phyloP scores from a whole-genome alignment of 1,139 yeast genomes.

The Insectozyma bohioensis region DNA sequence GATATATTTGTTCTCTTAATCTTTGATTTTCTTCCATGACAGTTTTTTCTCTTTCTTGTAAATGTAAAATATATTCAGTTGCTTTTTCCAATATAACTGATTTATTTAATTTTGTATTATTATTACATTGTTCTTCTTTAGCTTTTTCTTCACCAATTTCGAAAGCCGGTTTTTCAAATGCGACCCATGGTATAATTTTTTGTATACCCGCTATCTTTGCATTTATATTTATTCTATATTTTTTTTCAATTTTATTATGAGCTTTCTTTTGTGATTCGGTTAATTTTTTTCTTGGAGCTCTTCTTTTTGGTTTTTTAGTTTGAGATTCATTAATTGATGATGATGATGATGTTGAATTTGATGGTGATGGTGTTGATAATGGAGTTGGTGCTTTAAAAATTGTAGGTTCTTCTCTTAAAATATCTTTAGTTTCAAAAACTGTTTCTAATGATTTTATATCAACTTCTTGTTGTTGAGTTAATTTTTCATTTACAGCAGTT shows the following conservation, averaged over 20 bases:
- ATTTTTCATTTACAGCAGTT: constrained; percentile 13
- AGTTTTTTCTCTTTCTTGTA: constrained; percentile 16
- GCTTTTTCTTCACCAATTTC: constrained; percentile 38
- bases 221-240: constrained; percentile 70
- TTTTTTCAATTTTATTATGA: constrained; percentile 68
- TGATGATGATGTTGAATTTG: constrained; percentile 3
- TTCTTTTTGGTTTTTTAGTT: constrained; percentile 26
- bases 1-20: constrained; percentile 12
- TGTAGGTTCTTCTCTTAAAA: constrained; percentile 18
- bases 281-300: constrained; percentile 57
- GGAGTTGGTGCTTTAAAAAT: constrained; percentile 2
- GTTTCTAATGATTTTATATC: constrained; percentile 23
- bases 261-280: constrained; percentile 67
- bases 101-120: constrained; percentile 61
- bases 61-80: constrained; percentile 52
- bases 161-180: constrained; percentile 58
- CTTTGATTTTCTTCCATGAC: constrained; percentile 13
- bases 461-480: constrained; percentile 12
- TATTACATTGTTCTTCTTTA: constrained; percentile 16
- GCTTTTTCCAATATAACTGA: constrained; percentile 68
- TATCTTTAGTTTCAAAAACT: constrained; percentile 27
- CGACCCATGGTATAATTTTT: constrained; percentile 63
- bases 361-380: constrained; percentile 1
- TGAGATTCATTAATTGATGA: constrained; percentile 17
- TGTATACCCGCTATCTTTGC: constrained; percentile 69